phyloP scores from a whole-genome alignment of 2,329 filamentous ascomycete species.

The Trichoderma cornu-damae region DNA sequence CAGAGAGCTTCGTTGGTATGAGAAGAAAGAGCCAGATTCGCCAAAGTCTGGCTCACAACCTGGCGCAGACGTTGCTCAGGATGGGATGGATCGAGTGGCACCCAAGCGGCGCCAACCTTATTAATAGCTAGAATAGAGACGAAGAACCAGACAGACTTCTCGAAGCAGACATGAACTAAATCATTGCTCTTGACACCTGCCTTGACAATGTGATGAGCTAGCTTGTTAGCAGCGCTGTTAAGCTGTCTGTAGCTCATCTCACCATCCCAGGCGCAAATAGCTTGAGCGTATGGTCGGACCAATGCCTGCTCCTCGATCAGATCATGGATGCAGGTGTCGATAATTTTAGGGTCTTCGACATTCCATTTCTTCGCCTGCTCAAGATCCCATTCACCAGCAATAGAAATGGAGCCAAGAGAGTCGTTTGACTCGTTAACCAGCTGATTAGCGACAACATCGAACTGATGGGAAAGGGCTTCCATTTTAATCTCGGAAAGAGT shows the following conservation, averaged over 20 bases:
- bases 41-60: slow-evolving; percentile 1
- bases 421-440: not conserved
- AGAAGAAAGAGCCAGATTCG: not conserved
- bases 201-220: slow-evolving; percentile 1
- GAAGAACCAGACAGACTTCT: slow-evolving; percentile 23
- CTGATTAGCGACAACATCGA: slow-evolving; percentile 1
- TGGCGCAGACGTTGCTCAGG: slow-evolving; percentile 2
- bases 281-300: not conserved
- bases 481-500: slow-evolving; percentile 6
- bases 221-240: slow-evolving; percentile 1
- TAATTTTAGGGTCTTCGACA: not conserved
- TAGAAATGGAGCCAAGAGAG: not conserved
- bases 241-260: slow-evolving; percentile 22
- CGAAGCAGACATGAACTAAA: slow-evolving; percentile 20
- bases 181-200: slow-evolving; percentile 24
- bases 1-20: slow-evolving; percentile 1
- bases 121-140: slow-evolving; percentile 27
- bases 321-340: slow-evolving; percentile 11
- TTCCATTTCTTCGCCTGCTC: slow-evolving; percentile 10
- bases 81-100: slow-evolving; percentile 11
- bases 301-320: slow-evolving; percentile 4
- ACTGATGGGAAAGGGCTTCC: slow-evolving; percentile 12
- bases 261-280: slow-evolving; percentile 24
- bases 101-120: slow-evolving; percentile 25
- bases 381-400: slow-evolving; percentile 14